These are phyloP conservation scores for Cladosporium austrohemisphaericum DNA, from an alignment of 2,329 filamentous ascomycete genomes.

Conservation along the genomic window DNA sequence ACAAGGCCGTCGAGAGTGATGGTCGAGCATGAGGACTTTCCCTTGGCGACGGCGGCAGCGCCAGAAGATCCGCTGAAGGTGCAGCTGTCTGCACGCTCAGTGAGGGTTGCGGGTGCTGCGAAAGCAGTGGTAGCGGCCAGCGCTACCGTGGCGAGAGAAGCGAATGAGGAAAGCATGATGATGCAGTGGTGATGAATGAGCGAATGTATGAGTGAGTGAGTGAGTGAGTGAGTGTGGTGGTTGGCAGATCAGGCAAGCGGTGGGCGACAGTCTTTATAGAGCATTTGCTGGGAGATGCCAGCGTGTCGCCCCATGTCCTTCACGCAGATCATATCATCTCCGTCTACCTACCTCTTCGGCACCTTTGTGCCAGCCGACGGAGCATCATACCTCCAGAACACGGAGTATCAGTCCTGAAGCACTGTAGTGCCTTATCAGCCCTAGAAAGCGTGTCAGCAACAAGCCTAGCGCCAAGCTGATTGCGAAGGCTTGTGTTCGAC, in stretches of 20 bases:
- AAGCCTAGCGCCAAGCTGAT: slow-evolving; percentile 11
- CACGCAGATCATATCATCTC: background rate
- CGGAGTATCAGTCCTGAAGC: background rate
- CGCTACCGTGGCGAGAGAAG: background rate
- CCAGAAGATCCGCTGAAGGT: slow-evolving; percentile 5
- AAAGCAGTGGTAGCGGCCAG: slow-evolving; percentile 6
- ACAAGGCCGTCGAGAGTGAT: slow-evolving; percentile 38
- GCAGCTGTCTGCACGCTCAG: background rate
- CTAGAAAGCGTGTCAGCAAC: slow-evolving; percentile 6
- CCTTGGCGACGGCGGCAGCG: background rate
- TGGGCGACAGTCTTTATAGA: too few relatives aligned
- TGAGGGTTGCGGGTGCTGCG: background rate
- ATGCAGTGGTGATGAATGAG: background rate
- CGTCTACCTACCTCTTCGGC: background rate
- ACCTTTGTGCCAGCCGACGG: background rate
- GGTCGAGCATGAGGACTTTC: slow-evolving; percentile 27
- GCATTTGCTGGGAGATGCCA: background rate
- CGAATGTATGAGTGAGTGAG: background rate
- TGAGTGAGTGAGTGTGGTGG: background rate
- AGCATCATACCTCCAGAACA: background rate
- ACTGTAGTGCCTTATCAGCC: background rate
- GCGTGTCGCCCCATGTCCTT: background rate
- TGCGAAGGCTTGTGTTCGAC: background rate
- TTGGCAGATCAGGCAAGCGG: background rate
- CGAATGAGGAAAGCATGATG: slow-evolving; percentile 1